Evolutionary conservation across 176 grass and related monocot species (phyloP), one percentile per base, ranked within the genome.

Genomic region (Oropetium thomaeum): DNA sequence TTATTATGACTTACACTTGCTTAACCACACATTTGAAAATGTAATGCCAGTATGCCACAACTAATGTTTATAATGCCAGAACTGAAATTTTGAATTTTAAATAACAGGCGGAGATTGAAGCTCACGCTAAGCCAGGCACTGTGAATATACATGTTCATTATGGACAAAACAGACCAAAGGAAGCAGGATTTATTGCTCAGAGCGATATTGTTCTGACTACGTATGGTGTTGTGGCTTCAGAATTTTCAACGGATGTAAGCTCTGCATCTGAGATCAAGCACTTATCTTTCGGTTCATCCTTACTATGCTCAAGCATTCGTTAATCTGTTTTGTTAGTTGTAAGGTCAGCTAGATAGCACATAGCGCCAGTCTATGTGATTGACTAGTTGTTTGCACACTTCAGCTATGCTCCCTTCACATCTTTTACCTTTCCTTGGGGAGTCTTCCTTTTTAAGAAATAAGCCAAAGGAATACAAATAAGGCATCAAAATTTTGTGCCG

Each of bases 141-240:
- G 74, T 93, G 54, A 89, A 26, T 86, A 71, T 93, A 67, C 93
- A 93, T 72, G 83, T 93, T 87, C 95, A 97, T 80, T 97, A 97
- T 69, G 95, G 95, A 66, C 95, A 91, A 89, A 97, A 80, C 83
- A 89, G 94, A 83, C 76, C 85, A 69, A 97, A 91, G 76, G 94
- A 97, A 42, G 85, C 90, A 40, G 83, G 60, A 29, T 80, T 89
- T 67, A 73, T 97, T 69, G 88, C 66, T 80, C 88, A 97, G 75
- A 87, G 43, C 73, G 88, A 97, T 74, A 83, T 97, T 87, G 95
- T 97, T 68, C 82, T 97, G 47, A 93, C 90, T 70, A 93, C 95
- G 22, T 97, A 97, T 85, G 95, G 95, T 79, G 86, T 97, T 48
- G 76, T 97, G 66, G 81, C 88, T 72, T 97, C 95, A 76, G 95